Conservation (phyloP, 306 rosid species). For the Crotalaria pallida region DNA sequence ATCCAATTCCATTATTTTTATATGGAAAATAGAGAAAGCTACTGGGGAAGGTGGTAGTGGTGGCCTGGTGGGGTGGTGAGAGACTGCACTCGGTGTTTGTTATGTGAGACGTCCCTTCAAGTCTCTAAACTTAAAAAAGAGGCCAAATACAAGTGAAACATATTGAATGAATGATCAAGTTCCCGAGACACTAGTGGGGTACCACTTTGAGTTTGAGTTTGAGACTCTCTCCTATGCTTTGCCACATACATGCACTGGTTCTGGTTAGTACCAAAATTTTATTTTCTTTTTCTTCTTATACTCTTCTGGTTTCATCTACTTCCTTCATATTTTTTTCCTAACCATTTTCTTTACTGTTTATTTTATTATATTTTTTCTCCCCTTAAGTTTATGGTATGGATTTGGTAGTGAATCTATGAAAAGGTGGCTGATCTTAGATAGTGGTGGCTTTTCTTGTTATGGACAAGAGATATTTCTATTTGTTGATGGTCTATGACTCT, state of each 20-base stretch:
- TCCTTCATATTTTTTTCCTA: not conserved
- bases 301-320: not conserved
- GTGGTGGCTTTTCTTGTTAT: slow-evolving; percentile 22
- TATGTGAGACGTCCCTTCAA: not conserved
- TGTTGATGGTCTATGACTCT: not conserved
- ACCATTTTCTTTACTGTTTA: not conserved
- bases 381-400: not conserved
- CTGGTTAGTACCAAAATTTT: slow-evolving; percentile 20
- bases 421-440: slow-evolving; percentile 17
- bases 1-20: no score
- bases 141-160: not conserved
- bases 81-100: slow-evolving; percentile 13
- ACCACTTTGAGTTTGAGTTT: not conserved
- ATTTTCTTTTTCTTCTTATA: slow-evolving; percentile 20
- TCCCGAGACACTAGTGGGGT: not conserved
- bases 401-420: slow-evolving; percentile 9
- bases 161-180: not conserved
- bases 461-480: not conserved
- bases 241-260: slow-evolving; percentile 19
- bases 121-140: not conserved
- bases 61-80: slow-evolving; percentile 23
- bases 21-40: no score
- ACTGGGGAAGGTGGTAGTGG: slow-evolving; percentile 19
- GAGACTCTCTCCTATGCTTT: not conserved
- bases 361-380: not conserved